Evolutionary conservation across 768 basidiomycete genomes (phyloP).

Genomic region (Boletellus ananas): DNA sequence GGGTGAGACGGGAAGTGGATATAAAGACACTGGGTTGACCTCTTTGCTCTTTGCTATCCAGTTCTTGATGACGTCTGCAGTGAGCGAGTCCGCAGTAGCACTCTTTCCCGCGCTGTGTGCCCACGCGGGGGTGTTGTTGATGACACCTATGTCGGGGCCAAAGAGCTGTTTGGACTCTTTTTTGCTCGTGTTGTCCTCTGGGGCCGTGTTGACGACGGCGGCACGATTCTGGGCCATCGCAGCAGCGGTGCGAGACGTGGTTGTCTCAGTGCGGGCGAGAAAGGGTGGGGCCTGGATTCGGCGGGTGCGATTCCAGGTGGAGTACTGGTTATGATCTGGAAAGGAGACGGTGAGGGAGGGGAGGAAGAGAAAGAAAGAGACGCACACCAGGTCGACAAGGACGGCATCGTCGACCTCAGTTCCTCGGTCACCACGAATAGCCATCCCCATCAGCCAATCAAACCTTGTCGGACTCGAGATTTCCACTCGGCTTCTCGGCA

Average conservation of each 20-base stretch:
- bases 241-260: conserved; percentile 43
- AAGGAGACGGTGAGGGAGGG: conserved; percentile 1
- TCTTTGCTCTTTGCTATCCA: conserved; percentile 91
- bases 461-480: neutral
- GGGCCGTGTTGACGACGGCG: conserved; percentile 24
- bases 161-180: conserved; percentile 73
- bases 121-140: conserved; percentile 68
- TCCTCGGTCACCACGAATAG: neutral
- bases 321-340: conserved; percentile 48
- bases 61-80: conserved; percentile 71
- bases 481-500: conserved; percentile 5
- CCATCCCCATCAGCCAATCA: conserved; percentile 1
- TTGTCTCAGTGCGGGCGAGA: conserved; percentile 49
- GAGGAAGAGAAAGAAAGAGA: neutral
- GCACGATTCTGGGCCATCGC: conserved; percentile 44
- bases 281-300: conserved; percentile 49
- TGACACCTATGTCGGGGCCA: conserved; percentile 85
- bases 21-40: conserved; percentile 35
- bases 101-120: conserved; percentile 62
- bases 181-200: conserved; percentile 26
- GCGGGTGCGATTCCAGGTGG: conserved; percentile 56
- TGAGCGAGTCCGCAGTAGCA: conserved; percentile 62
- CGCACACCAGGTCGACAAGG: conserved; percentile 41
- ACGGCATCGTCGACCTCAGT: conserved; percentile 21
- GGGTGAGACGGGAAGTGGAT: neutral